phyloP scores from a whole-genome alignment of 805 yeast genomes.

The Saturnispora mendoncae region DNA sequence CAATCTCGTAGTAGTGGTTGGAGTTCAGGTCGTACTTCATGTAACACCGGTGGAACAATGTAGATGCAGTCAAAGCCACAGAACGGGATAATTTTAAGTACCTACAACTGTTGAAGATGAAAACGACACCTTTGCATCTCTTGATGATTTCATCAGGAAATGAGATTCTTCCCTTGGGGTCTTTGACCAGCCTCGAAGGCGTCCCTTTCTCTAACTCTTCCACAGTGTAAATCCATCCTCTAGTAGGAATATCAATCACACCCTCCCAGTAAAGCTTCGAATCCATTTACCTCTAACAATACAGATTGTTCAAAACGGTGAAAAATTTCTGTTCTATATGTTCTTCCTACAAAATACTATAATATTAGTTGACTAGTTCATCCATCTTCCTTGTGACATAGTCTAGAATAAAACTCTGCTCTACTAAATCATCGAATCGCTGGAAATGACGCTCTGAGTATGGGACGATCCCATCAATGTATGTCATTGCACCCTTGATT shows the following conservation, averaged over 20 bases:
- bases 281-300: no score
- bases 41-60: slow-evolving; percentile 44
- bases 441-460: slow-evolving; percentile 79
- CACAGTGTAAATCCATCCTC: slow-evolving; percentile 24
- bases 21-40: slow-evolving; percentile 35
- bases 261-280: slow-evolving; percentile 22
- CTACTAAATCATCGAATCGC: slow-evolving; percentile 71
- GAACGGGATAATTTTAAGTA: slow-evolving; percentile 39
- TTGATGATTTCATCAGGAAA: slow-evolving; percentile 32
- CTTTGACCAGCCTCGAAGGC: slow-evolving; percentile 29
- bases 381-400: slow-evolving; percentile 76
- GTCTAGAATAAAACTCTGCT: slow-evolving; percentile 79
- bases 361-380: slow-evolving; percentile 21
- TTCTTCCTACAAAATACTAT: neutral
- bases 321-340: neutral
- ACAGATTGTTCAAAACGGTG: no score
- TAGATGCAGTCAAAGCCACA: slow-evolving; percentile 40
- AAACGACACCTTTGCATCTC: slow-evolving; percentile 41
- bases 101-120: slow-evolving; percentile 36
- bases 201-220: slow-evolving; percentile 21
- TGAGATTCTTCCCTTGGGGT: slow-evolving; percentile 22
- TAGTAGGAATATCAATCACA: slow-evolving; percentile 19
- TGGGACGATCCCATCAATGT: slow-evolving; percentile 73
- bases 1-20: slow-evolving; percentile 42
- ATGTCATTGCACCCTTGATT: slow-evolving; percentile 56